These are phyloP conservation scores for Solanum bulbocastanum DNA, from an alignment of 257 asterid genomes.

Conservation along the genomic window DNA sequence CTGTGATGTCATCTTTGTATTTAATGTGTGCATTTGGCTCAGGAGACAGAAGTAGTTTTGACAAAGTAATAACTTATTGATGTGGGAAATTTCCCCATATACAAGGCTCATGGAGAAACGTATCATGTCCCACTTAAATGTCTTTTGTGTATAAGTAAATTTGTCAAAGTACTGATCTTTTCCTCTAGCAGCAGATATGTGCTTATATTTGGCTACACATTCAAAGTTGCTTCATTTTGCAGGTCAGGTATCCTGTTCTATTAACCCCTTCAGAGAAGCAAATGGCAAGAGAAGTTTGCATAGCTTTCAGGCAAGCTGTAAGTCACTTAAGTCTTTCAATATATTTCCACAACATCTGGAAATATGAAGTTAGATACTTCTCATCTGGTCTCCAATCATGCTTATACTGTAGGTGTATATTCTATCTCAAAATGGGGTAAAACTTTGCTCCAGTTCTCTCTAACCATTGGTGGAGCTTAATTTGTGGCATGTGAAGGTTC, in stretches of 20 bases:
- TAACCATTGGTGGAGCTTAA: neutral
- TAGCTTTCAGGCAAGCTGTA: constrained; percentile 93
- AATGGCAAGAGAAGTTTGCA: constrained; percentile 95
- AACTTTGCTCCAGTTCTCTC: neutral
- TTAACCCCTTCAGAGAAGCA: constrained; percentile 94
- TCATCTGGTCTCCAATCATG: neutral
- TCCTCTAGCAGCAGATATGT: neutral
- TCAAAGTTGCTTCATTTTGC: constrained; percentile 10
- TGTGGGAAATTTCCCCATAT: neutral
- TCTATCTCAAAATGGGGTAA: neutral
- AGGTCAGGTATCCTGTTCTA: constrained; percentile 96
- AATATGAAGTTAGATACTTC: neutral
- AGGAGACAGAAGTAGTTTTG: neutral
- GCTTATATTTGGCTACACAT: neutral
- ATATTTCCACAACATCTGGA: neutral
- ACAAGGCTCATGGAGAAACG: neutral
- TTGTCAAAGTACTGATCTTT: neutral
- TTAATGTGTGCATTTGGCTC: neutral
- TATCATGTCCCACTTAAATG: neutral
- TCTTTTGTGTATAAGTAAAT: neutral
- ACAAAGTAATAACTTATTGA: neutral
- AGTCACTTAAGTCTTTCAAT: constrained; percentile 20
- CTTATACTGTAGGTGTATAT: neutral
- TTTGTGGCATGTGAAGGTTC: neutral
- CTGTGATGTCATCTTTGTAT: neutral